Evolutionary conservation across 208 protist genomes (phyloP), one percentile per base, ranked within the genome.

Genomic region (Herpetomonas muscarum): DNA sequence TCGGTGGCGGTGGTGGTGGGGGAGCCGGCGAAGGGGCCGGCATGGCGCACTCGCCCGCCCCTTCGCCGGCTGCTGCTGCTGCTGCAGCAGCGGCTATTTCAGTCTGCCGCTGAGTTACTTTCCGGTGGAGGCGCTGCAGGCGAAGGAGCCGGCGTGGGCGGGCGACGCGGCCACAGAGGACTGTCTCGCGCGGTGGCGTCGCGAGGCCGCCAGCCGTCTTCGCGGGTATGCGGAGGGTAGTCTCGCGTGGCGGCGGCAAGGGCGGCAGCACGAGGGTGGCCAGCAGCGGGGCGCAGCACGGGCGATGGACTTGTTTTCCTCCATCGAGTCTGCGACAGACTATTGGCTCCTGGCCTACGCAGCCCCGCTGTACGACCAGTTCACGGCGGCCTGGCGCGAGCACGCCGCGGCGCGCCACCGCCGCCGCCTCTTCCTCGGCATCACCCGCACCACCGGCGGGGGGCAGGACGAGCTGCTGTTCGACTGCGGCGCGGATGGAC

Each of bases 31-130:
- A 19, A 5, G 19, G 10, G 41, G 41, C 15, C 4, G 15, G 5
- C 15, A 19, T 46, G 41, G 41, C 22, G 15, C 4, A 12, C 10
- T 4, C 5, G 41, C 41, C 10, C 5, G 4, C 5, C 10, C 41
- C 6, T 9, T 19, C 6, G 41, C 41, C 10, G 9, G 10, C 15
- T 9, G 15, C 5, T 12, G 15, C 15, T 24, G 15, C 5, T 6
- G 5, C 5, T 9, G 21, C 9, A 7, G 12, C 10, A 22, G 10
- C 10, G 17, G 19, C 45, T 53, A 37, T 24, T 24, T 53, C 15
- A 67, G 61, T 56, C 68, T 75, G 55, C 68, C 68, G 26, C 34
- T 69, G 41, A 75, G 68, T 39, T 69, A 75, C 54, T 75, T 69
- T 54, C 68, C 68, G 26, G 21, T 75, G 10, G 41, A 46, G 41